These are phyloP conservation scores for Cutaneotrichosporon curvatum DNA, from an alignment of 1,284 basidiomycete species.

Conservation along the genomic window DNA sequence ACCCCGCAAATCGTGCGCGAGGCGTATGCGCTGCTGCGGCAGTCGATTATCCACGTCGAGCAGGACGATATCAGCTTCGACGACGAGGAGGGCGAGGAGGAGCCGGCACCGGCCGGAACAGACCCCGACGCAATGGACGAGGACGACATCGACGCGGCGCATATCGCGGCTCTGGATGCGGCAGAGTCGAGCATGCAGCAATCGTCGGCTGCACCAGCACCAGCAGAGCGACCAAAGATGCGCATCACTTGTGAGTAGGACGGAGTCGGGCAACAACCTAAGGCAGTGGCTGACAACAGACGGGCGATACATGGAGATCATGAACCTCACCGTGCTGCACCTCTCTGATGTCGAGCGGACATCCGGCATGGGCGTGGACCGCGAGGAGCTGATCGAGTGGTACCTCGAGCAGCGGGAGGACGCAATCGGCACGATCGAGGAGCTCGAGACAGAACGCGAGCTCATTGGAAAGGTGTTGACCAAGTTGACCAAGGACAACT, in stretches of 20 bases:
- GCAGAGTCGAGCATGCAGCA: slow-evolving; percentile 44
- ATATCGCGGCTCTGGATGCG: slow-evolving; percentile 49
- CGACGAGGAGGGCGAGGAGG: slow-evolving; percentile 71
- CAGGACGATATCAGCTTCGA: slow-evolving; percentile 98
- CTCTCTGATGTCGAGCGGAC: slow-evolving; percentile 70
- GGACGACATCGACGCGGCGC: slow-evolving; percentile 56
- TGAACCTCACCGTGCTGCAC: slow-evolving; percentile 68
- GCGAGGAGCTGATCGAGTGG: slow-evolving; percentile 90
- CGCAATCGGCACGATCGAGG: slow-evolving; percentile 74
- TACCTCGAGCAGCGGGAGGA: slow-evolving; percentile 85
- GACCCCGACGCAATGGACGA: slow-evolving; percentile 56
- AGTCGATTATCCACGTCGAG: slow-evolving; percentile 99
- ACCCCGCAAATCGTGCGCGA: slow-evolving; percentile 89
- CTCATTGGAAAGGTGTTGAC: slow-evolving; percentile 81
- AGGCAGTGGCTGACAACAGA: slow-evolving; percentile 47
- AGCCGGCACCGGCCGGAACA: slow-evolving; percentile 48
- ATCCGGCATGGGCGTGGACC: slow-evolving; percentile 69
- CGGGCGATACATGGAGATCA: slow-evolving; percentile 87
- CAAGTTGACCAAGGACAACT: slow-evolving; percentile 87
- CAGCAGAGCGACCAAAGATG: slow-evolving; percentile 60
- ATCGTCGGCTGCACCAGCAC: background rate
- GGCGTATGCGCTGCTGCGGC: slow-evolving; percentile 84
- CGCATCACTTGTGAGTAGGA: slow-evolving; percentile 60
- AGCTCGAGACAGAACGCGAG: slow-evolving; percentile 86
- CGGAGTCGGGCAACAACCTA: background rate